These are phyloP conservation scores for Boletellus ananiceps DNA, from an alignment of 768 basidiomycete species.

Conservation along the genomic window DNA sequence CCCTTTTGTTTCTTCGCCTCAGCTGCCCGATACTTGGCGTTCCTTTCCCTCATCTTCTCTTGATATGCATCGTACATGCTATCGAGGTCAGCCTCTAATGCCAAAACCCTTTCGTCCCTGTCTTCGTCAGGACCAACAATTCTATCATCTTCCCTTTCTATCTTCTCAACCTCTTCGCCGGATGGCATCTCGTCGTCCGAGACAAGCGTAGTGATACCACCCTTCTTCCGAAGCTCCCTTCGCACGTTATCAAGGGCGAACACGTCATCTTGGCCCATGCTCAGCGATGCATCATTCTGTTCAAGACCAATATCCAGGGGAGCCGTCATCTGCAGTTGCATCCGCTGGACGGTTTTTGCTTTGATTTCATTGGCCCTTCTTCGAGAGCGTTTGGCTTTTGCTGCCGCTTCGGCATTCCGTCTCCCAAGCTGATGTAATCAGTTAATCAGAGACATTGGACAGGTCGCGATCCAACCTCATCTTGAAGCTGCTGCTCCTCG, in stretches of 20 bases:
- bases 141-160: conserved; percentile 36
- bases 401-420: conserved; percentile 69
- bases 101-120: conserved; percentile 50
- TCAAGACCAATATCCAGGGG: conserved; percentile 95
- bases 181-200: conserved; percentile 41
- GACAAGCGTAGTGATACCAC: conserved; percentile 35
- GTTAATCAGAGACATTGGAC: conserved; percentile 1
- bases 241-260: conserved; percentile 78
- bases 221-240: conserved; percentile 38
- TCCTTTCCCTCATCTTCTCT: conserved; percentile 71
- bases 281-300: conserved; percentile 68
- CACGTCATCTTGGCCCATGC: conserved; percentile 76
- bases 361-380: conserved; percentile 87
- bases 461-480: conserved; percentile 55
- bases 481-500: conserved; percentile 84
- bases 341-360: conserved; percentile 81
- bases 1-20: conserved; percentile 71
- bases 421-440: conserved; percentile 62
- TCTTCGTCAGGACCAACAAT: conserved; percentile 66
- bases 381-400: conserved; percentile 73
- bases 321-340: conserved; percentile 96
- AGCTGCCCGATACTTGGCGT: conserved; percentile 82
- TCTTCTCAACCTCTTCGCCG: conserved; percentile 37
- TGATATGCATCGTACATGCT: conserved; percentile 85
- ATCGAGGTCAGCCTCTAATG: conserved; percentile 84